A percentile compares a stretch with the other conserved stretches of the same genome.
Conservation (phyloP, 495 filamentous ascomycete genomes). For the Talaromyces wortmannii region DNA sequence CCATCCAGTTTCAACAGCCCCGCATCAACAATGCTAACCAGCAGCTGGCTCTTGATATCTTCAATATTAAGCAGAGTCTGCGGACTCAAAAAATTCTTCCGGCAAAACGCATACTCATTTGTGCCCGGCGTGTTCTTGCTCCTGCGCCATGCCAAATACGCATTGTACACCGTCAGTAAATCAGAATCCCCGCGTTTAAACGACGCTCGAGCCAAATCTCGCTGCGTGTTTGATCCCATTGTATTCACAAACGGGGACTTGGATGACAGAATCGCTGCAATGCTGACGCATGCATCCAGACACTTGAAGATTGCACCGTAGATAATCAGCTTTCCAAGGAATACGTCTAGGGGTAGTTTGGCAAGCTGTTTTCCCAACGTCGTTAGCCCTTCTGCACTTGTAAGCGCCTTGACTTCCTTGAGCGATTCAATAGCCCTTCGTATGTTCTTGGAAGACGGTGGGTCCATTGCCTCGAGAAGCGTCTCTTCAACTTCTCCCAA, state of each 20-base stretch:
- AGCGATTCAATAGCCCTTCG: constrained; percentile 85
- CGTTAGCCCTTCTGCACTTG: constrained; percentile 71
- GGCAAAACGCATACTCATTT: constrained; percentile 79
- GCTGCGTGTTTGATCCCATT: constrained; percentile 73
- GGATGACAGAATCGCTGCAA: constrained; percentile 86
- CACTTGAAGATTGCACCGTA: constrained; percentile 80
- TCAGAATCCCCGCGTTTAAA: constrained; percentile 88
- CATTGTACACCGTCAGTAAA: constrained; percentile 86
- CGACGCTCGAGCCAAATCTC: constrained; percentile 64
- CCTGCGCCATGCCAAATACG: constrained; percentile 80
- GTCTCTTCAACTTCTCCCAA: constrained; percentile 87
- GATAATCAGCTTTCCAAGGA: constrained; percentile 87
- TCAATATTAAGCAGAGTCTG: constrained; percentile 87
- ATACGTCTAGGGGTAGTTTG: constrained; percentile 84
- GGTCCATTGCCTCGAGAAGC: constrained; percentile 81
- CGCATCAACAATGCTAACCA: constrained; percentile 73
- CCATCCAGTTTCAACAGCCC: constrained; percentile 68
- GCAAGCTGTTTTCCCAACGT: constrained; percentile 80
- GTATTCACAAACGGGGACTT: constrained; percentile 89
- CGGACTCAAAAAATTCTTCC: constrained; percentile 79
- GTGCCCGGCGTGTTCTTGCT: constrained; percentile 57
- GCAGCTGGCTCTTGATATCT: constrained; percentile 85
- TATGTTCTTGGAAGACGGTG: constrained; percentile 85
- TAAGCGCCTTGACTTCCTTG: constrained; percentile 88
- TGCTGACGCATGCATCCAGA: constrained; percentile 81